These are phyloP conservation scores for Pleurostoma richardsiae DNA, from an alignment of 2,329 filamentous ascomycete species.

Conservation along the genomic window DNA sequence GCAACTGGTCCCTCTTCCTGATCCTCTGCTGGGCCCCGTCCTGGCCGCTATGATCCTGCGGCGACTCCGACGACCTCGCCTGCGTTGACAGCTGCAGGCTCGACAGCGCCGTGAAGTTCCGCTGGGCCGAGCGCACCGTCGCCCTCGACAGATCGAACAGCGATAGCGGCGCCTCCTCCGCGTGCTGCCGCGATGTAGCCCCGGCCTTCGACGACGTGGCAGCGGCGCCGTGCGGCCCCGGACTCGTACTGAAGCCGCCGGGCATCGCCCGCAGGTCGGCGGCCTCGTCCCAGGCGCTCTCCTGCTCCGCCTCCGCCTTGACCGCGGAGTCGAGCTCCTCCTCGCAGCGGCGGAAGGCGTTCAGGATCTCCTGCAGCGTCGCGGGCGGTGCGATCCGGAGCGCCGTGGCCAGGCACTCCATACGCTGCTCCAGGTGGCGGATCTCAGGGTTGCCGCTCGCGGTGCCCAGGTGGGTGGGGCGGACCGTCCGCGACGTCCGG, in stretches of 20 bases:
- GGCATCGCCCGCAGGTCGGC: constrained; percentile 55
- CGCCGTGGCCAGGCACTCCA: constrained; percentile 73
- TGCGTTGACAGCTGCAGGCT: constrained; percentile 39
- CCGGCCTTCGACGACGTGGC: constrained; percentile 39
- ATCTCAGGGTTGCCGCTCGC: constrained; percentile 57
- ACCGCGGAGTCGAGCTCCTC: constrained; percentile 67
- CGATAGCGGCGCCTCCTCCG: constrained; percentile 58
- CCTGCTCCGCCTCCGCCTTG: constrained; percentile 61
- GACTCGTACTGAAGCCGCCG: constrained; percentile 42
- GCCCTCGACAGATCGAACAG: constrained; percentile 60
- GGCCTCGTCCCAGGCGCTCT: constrained; percentile 65
- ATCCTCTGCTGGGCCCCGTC: constrained; percentile 27
- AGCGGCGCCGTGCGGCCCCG: constrained; percentile 26
- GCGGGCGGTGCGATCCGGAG: constrained; percentile 66
- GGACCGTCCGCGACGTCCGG: constrained; percentile 45
- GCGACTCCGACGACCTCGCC: constrained; percentile 25
- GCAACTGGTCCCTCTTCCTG: constrained; percentile 68
- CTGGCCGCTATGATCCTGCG: not conserved
- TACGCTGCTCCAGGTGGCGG: constrained; percentile 72
- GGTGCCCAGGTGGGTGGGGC: constrained; percentile 56
- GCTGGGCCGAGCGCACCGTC: constrained; percentile 53
- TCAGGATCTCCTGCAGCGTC: constrained; percentile 69
- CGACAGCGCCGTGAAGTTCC: constrained; percentile 52
- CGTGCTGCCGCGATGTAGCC: constrained; percentile 29
- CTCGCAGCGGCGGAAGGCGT: constrained; percentile 71